phyloP scores from a whole-genome alignment of 805 yeast genomes.

The Lipomyces mesembrius region DNA sequence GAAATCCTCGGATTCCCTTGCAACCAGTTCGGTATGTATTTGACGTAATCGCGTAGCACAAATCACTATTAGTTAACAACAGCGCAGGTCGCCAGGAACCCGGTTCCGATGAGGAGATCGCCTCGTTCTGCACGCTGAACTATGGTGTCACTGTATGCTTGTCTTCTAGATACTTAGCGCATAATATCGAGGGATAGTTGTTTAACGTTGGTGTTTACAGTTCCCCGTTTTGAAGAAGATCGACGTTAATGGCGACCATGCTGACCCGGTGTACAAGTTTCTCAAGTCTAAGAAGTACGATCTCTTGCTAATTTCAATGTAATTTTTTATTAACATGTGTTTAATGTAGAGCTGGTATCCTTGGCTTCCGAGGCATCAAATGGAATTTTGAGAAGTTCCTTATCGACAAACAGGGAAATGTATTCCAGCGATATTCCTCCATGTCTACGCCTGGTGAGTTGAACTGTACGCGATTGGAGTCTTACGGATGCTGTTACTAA shows the following conservation, averaged over 20 bases:
- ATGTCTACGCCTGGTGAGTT: conserved; percentile 61
- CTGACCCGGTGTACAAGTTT: conserved; percentile 79
- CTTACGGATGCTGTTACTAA: neutral
- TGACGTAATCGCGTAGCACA: neutral
- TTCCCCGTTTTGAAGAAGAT: conserved; percentile 88
- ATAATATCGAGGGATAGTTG: neutral
- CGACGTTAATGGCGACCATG: conserved; percentile 83
- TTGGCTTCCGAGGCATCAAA: conserved; percentile 73
- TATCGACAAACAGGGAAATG: conserved; percentile 61
- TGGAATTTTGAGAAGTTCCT: conserved; percentile 85
- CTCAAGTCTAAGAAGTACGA: conserved; percentile 64
- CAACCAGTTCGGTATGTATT: conserved; percentile 69
- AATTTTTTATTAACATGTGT: neutral
- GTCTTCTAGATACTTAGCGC: neutral
- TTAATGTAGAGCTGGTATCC: conserved; percentile 47
- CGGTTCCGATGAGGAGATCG: conserved; percentile 65
- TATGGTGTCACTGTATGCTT: conserved; percentile 69
- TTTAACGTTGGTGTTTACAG: conserved; percentile 7
- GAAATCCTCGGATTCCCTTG: conserved; percentile 85
- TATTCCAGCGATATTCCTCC: conserved; percentile 66
- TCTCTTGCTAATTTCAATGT: neutral
- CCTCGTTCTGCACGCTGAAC: conserved; percentile 72
- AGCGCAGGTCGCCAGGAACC: conserved; percentile 67
- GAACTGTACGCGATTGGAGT: neutral
- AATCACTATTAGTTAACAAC: neutral